Conservation (phyloP, 305 asterid genomes). For the Fraxinus latifolia region DNA sequence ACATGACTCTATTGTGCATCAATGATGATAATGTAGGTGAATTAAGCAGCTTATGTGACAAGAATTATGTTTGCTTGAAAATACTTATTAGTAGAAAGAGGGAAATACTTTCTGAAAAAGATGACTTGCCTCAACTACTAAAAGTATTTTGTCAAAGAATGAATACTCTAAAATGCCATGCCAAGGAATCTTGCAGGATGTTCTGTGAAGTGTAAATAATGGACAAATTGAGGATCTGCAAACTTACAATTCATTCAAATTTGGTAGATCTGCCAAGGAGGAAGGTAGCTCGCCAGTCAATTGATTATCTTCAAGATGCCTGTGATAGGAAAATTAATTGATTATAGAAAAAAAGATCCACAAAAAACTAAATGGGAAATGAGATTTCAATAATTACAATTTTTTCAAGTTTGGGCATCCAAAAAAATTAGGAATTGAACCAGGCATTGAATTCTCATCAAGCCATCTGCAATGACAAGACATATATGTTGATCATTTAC, state of each 20-base stretch:
- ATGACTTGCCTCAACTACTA: not conserved
- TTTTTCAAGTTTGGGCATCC: constrained; percentile 78
- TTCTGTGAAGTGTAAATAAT: not conserved
- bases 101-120: not conserved
- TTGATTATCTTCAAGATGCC: constrained; percentile 81
- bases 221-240: constrained; percentile 22
- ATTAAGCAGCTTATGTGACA: not conserved
- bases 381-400: constrained; percentile 45
- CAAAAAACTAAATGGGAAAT: constrained; percentile 11
- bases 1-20: constrained; percentile 1
- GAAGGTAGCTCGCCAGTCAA: constrained; percentile 73
- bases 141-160: not conserved
- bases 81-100: not conserved
- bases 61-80: not conserved
- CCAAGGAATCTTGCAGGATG: not conserved
- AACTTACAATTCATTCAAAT: constrained; percentile 84
- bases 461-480: constrained; percentile 72
- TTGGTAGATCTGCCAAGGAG: constrained; percentile 58
- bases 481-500: not conserved
- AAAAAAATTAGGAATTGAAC: constrained; percentile 86
- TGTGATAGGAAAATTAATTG: constrained; percentile 36
- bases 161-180: not conserved
- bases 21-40: constrained; percentile 2
- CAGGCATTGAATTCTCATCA: constrained; percentile 70
- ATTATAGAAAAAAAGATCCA: constrained; percentile 7